A percentile compares a stretch with the other conserved stretches of the same genome.
These are phyloP conservation scores for Penicillium sp. DNA, from an alignment of 2,329 filamentous ascomycete species.

Conservation along the genomic window DNA sequence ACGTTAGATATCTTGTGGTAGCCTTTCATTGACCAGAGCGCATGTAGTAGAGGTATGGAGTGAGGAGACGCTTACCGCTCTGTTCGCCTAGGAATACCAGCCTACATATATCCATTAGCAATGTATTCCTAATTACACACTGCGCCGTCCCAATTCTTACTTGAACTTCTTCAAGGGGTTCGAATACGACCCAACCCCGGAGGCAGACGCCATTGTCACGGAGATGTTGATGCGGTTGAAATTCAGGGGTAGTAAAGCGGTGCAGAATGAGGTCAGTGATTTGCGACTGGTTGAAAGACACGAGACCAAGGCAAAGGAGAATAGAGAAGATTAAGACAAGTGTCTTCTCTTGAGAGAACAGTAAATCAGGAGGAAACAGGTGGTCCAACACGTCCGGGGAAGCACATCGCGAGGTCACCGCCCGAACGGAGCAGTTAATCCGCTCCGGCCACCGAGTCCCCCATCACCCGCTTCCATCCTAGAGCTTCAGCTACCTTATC, in stretches of 20 bases:
- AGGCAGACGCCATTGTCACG: constrained; percentile 70
- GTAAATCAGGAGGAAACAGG: constrained; percentile 5
- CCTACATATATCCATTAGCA: constrained; percentile 53
- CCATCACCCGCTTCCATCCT: constrained; percentile 17
- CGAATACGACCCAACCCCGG: constrained; percentile 81
- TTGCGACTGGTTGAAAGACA: constrained; percentile 1
- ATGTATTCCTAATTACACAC: not conserved
- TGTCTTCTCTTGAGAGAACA: not conserved
- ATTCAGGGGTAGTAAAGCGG: constrained; percentile 34
- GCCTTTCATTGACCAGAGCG: not conserved
- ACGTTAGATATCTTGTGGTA: constrained; percentile 17
- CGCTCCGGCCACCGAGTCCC: constrained; percentile 31
- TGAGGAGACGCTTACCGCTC: constrained; percentile 67
- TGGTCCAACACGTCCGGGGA: constrained; percentile 27
- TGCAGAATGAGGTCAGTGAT: not conserved
- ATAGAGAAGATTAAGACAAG: constrained; percentile 3
- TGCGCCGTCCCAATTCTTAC: constrained; percentile 50
- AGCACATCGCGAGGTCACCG: constrained; percentile 20
- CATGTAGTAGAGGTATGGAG: constrained; percentile 3
- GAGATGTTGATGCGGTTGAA: constrained; percentile 22
- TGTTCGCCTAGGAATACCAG: constrained; percentile 97
- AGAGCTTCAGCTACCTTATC: constrained; percentile 23
- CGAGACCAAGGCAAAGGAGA: constrained; percentile 1
- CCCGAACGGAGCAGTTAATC: constrained; percentile 32
- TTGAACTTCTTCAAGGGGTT: constrained; percentile 99